Evolutionary conservation across 1,284 basidiomycete genomes (phyloP).

Genomic region (Leccinum solheimii): DNA sequence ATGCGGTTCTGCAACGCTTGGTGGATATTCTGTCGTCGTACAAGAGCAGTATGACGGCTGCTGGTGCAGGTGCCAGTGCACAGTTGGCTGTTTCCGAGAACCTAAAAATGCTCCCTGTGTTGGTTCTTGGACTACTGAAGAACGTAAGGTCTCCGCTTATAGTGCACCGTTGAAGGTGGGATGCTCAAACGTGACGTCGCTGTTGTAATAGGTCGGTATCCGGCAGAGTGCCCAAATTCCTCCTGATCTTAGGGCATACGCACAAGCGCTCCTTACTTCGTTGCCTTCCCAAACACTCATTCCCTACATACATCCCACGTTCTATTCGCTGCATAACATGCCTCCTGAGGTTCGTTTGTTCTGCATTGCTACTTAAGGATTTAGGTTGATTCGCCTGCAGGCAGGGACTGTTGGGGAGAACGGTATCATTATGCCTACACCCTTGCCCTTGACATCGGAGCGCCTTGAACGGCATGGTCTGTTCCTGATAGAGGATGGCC

Average conservation of each 20-base stretch:
- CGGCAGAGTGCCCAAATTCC: slow-evolving; percentile 96
- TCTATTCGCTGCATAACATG: slow-evolving; percentile 99
- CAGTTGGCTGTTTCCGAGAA: slow-evolving; percentile 92
- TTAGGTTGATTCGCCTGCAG: slow-evolving; percentile 38
- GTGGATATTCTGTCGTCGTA: slow-evolving; percentile 91
- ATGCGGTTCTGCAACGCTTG: slow-evolving; percentile 87
- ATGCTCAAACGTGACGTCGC: slow-evolving; percentile 2
- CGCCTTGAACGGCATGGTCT: slow-evolving; percentile 93
- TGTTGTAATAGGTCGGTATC: slow-evolving; percentile 71
- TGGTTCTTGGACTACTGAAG: slow-evolving; percentile 90
- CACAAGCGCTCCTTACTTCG: slow-evolving; percentile 90
- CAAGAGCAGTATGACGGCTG: slow-evolving; percentile 96
- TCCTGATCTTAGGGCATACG: slow-evolving; percentile 93
- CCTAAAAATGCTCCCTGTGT: slow-evolving; percentile 89
- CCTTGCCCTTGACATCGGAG: slow-evolving; percentile 93
- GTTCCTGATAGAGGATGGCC: slow-evolving; percentile 96
- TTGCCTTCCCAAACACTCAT: slow-evolving; percentile 89
- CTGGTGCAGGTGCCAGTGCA: slow-evolving; percentile 90
- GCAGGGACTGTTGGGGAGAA: slow-evolving; percentile 80
- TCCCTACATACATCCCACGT: slow-evolving; percentile 92
- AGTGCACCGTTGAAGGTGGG: background rate
- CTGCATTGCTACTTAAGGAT: background rate
- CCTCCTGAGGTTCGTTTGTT: slow-evolving; percentile 67
- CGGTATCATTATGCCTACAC: slow-evolving; percentile 80
- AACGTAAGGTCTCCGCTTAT: slow-evolving; percentile 59